A percentile compares a stretch with the other conserved stretches of the same genome.
These are phyloP conservation scores for Handroanthus guayacan DNA, from an alignment of 257 asterid genomes.

Conservation along the genomic window DNA sequence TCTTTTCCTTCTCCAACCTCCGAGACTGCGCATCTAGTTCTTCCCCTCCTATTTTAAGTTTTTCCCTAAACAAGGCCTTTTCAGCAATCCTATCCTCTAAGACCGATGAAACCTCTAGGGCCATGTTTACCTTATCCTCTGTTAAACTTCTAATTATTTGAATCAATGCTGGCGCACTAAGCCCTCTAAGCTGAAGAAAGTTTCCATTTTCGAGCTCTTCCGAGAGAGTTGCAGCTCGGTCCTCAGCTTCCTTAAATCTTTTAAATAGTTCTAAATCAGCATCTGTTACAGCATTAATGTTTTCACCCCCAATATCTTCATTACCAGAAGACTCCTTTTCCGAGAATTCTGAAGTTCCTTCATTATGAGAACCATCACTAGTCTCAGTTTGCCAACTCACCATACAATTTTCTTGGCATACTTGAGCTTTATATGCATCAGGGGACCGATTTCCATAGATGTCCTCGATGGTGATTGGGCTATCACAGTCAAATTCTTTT, in stretches of 20 bases:
- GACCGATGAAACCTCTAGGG: constrained; percentile 66
- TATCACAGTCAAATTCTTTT: constrained; percentile 58
- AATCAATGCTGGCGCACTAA: constrained; percentile 60
- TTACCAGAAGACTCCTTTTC: constrained; percentile 52
- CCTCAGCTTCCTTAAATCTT: constrained; percentile 77
- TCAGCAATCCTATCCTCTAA: constrained; percentile 81
- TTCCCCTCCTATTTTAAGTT: constrained; percentile 50
- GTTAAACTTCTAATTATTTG: constrained; percentile 67
- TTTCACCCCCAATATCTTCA: constrained; percentile 42
- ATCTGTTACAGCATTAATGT: constrained; percentile 45
- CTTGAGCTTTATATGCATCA: constrained; percentile 57
- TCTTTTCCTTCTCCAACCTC: constrained; percentile 83
- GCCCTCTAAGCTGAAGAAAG: constrained; percentile 58
- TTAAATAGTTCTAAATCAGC: constrained; percentile 57
- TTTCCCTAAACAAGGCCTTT: constrained; percentile 70
- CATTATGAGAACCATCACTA: constrained; percentile 51
- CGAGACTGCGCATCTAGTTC: constrained; percentile 60
- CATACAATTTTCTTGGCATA: constrained; percentile 45
- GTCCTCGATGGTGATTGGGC: constrained; percentile 92
- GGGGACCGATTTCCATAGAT: constrained; percentile 63
- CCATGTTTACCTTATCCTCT: constrained; percentile 80
- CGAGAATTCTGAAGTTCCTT: constrained; percentile 47
- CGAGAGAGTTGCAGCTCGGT: constrained; percentile 65
- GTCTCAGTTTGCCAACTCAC: constrained; percentile 52
- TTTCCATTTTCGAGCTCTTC: constrained; percentile 71